Evolutionary conservation across 345 rosid species (phyloP).

Genomic region (Brassica incana): DNA sequence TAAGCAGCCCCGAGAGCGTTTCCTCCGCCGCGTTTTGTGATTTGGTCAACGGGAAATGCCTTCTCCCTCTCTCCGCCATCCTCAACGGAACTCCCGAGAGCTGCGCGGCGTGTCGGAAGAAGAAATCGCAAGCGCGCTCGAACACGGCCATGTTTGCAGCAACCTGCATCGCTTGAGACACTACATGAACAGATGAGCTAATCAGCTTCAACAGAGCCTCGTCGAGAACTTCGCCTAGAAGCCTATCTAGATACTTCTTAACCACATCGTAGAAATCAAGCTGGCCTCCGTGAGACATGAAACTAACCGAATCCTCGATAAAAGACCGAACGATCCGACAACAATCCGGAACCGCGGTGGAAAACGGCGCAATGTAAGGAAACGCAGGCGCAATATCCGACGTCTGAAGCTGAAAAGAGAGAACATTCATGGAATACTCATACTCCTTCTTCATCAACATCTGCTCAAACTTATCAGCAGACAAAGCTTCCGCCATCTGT

Average conservation of each 20-base stretch:
- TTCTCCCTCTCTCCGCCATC: constrained; percentile 92
- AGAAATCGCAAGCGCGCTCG: constrained; percentile 98
- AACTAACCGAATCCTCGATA: constrained; percentile 93
- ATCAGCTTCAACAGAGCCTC: constrained; percentile 82
- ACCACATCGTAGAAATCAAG: constrained; percentile 89
- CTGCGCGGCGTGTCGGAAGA: constrained; percentile 92
- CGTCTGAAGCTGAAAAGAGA: constrained; percentile 90
- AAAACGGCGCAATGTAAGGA: constrained; percentile 90
- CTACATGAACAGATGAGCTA: constrained; percentile 75
- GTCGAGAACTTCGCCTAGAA: constrained; percentile 79
- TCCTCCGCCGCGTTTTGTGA: constrained; percentile 92
- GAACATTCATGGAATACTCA: constrained; percentile 96
- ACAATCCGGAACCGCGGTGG: constrained; percentile 92
- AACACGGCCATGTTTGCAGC: constrained; percentile 97
- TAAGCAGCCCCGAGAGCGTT: constrained; percentile 85
- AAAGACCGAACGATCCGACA: constrained; percentile 94
- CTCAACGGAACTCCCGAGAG: constrained; percentile 89
- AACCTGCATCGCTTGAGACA: constrained; percentile 94
- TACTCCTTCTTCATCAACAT: constrained; percentile 98
- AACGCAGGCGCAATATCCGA: constrained; percentile 88
- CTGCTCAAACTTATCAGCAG: constrained; percentile 97
- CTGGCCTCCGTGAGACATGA: constrained; percentile 94
- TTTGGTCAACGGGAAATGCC: constrained; percentile 84
- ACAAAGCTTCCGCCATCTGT: constrained; percentile 84
- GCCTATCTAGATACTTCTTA: constrained; percentile 89